Evolutionary conservation across 2,329 filamentous ascomycete genomes (phyloP), one percentile per base, ranked within the genome.

Genomic region (Blumeriella jaapii): DNA sequence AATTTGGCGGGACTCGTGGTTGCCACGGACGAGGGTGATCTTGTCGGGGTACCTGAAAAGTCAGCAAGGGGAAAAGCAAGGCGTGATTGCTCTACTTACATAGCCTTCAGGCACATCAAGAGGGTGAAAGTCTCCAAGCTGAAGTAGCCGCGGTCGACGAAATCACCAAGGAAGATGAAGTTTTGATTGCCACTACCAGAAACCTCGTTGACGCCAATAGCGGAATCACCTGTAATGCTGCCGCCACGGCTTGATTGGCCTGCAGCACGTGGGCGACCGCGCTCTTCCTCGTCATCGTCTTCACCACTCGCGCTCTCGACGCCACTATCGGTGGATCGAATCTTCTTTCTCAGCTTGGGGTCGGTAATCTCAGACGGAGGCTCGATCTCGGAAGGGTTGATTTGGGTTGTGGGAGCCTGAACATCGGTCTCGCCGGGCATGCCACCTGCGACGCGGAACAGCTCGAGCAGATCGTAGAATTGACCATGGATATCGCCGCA

Each of bases 401-500:
- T 77, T 18, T 72, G 64, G 8, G 78, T 80, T 50, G 76, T 71
- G 11, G 82, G 79, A 10, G 72, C 63, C 54, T 86, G 71, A 16
- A 77, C 68, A 42, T 78, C 71, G 24, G 74, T 71, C 51, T 93
- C 82, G 52, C 85, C 85, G 8, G 91, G 91, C 83, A 96, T 95
- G 47, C 91, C 91, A 42, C 91, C 91, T 29, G 89, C 86, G 25
- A 98, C 89, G 35, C 87, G 81, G 62, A 98, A 98, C 31, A 98
- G 76, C 65, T 98, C 91, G 42, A 96, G 75, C 7, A 98, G 69
- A 59, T 98, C 91, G 63, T 98, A 96, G 60, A 96, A 96, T 63
- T 98, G 91, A 51, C 91, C 91, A 61, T 98, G 91, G 44, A 98
- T 96, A 58, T 98, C 91, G 56, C 91, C 91, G 55, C 91, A 96